These are phyloP conservation scores for Aspergillus sp. DNA, from an alignment of 2,329 filamentous ascomycete genomes.

Conservation along the genomic window DNA sequence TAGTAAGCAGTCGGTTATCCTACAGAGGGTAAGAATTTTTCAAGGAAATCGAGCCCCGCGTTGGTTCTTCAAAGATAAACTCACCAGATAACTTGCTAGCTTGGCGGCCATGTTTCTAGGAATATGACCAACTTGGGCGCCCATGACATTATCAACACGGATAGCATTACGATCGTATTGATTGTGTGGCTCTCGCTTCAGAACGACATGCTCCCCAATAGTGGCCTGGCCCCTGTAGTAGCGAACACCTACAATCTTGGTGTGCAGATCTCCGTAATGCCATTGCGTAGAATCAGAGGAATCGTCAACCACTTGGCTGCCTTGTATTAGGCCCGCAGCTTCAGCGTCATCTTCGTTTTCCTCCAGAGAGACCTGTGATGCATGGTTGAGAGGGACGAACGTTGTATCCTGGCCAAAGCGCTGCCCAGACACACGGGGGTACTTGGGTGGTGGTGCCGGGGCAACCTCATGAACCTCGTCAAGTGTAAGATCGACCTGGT, in stretches of 20 bases:
- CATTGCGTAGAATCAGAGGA: conserved; percentile 33
- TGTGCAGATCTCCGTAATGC: conserved; percentile 44
- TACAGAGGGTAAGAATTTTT: conserved; percentile 19
- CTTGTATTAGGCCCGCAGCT: conserved; percentile 32
- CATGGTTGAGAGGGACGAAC: conserved; percentile 33
- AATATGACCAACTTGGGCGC: conserved; percentile 75
- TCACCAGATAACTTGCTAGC: conserved; percentile 69
- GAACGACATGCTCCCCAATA: conserved; percentile 61
- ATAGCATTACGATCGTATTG: conserved; percentile 75
- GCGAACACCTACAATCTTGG: conserved; percentile 61
- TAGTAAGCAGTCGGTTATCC: conserved; percentile 58
- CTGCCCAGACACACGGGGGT: conserved; percentile 21
- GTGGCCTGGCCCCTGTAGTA: conserved; percentile 66
- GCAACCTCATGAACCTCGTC: conserved; percentile 18
- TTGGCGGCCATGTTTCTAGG: conserved; percentile 67
- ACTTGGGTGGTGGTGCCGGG: conserved; percentile 6
- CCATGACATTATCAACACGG: conserved; percentile 72
- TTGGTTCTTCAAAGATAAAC: conserved; percentile 11
- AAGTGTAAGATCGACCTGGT: conserved; percentile 30
- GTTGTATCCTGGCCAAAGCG: conserved; percentile 29
- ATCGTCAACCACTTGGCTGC: conserved; percentile 37
- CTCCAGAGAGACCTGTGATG: conserved; percentile 24
- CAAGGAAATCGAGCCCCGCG: not conserved
- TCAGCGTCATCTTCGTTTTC: conserved; percentile 37
- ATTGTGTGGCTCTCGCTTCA: conserved; percentile 67